Base-by-base conservation (phyloP, 1,139 yeast species). In the Scheffersomyces insectosa region DNA sequence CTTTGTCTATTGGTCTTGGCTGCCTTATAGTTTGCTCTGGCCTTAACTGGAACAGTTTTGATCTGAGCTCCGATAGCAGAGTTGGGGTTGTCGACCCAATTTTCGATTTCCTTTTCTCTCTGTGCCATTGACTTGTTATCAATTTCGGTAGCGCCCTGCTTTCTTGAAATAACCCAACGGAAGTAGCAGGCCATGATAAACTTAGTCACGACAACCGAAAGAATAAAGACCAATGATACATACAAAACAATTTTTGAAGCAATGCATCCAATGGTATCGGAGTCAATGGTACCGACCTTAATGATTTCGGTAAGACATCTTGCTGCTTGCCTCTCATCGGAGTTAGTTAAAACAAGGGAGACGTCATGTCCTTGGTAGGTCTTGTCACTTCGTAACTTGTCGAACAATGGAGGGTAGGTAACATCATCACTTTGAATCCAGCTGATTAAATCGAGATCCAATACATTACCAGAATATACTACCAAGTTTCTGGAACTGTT, bases 251-350 rank as follows among this genome's bases (percentile, higher is more conserved):
- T 83, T 48, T 80, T 74, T 1, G 97, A 88, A 0, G 97, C 96
- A 63, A 93, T 83, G 67, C 99, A 93, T n/a, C 99, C 99, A 57
- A 93, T 82, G 10, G 96, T 83, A 43, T 88, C 90, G 1, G 95
- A 82, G 61, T 93, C 98, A 43, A 93, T 81, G 38, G 81, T 83
- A 20, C 99, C 99, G 16, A 91, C 95, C 66, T 85, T 88, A 44
- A 88, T 74, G 44, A 88, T 86, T 64, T 93, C 98, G n/a, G 86
- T 73, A 42, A 93, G 71, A 66, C 99, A 93, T 56, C 84, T 80
- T 12, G 95, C 95, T 7, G 83, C 80, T 54, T 79, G 77, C 46
- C 90, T 79, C 53, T 88, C 90, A 20, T 70, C 70, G 14, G 87
- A 77, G 45, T 80, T 82, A 4, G 96, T 79, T 60, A 91, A 75